Evolutionary conservation across 305 asterid species (phyloP), one percentile per base, ranked within the genome.

Genomic region (Fraxinus ornus): DNA sequence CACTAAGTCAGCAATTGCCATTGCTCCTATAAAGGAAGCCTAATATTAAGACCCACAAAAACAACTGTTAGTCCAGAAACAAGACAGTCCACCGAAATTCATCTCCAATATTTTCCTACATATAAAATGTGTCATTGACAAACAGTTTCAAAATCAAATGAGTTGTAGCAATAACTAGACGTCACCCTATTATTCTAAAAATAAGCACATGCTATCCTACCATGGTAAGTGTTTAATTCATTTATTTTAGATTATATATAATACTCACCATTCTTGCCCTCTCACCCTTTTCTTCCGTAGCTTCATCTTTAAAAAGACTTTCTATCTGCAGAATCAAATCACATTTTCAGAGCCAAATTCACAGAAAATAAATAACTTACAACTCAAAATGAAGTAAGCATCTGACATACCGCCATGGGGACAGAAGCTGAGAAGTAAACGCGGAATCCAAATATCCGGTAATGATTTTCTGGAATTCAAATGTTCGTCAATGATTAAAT

Each of bases 201-300:
- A 70, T 17, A 22, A 76, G 9, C n/a, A 37, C 32, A 83, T 19
- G 68, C 68, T 19, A 66, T 26, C n/a, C 35, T 70, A 33, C 7
- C 75, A 12, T 44, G 21, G 36, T 35, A 79, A 22, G 81, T 26
- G 47, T 66, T 76, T 19, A 70, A 71, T 39, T 49, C 21, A 30
- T 78, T 62, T 33, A 74, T 36, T 33, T 13, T 64, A 66, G 19
- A 19, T 4, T 64, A 72, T 33, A 72, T 33, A 81, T 7, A 41
- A 55, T 7, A 87, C 93, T 90, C 81, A 95, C 99, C 99, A 95
- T 91, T 88, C 99, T 89, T 41, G 97, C 99, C 32, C 97, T 90
- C 83, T 95, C 99, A 8, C 97, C 98, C 99, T 95, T 95, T 80
- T 95, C 99, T 86, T 91, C 98, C 4, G 93, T 94, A 62, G 99